phyloP scores from a whole-genome alignment of 192 early-diverging fungal species.

The Backusella liffmaniae region DNA sequence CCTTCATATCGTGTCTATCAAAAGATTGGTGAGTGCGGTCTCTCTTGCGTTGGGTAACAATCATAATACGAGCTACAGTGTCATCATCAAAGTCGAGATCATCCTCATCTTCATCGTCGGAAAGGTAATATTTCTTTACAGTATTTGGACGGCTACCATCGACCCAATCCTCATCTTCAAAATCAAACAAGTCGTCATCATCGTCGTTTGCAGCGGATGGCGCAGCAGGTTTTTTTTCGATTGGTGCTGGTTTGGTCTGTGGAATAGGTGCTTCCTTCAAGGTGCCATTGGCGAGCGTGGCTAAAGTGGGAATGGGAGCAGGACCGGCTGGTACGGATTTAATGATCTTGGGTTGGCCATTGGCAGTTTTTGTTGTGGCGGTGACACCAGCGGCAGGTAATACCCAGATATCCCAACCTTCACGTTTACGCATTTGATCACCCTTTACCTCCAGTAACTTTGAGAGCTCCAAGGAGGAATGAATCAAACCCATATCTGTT shows the following conservation, averaged over 20 bases:
- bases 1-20: conserved; percentile 75
- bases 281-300: background rate
- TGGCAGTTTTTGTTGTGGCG: background rate
- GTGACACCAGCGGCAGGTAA: conserved; percentile 26
- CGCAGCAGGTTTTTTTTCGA: conserved; percentile 1
- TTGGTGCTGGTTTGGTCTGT: background rate
- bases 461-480: conserved; percentile 51
- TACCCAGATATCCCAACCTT: conserved; percentile 88
- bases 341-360: background rate
- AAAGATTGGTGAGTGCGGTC: conserved; percentile 76
- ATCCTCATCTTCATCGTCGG: conserved; percentile 53
- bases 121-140: conserved; percentile 46
- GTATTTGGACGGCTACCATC: conserved; percentile 46
- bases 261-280: background rate
- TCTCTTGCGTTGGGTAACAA: conserved; percentile 82
- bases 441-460: conserved; percentile 32
- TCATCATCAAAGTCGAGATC: conserved; percentile 91
- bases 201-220: conserved; percentile 14
- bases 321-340: conserved; percentile 17
- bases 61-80: conserved; percentile 80
- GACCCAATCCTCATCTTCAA: conserved; percentile 80
- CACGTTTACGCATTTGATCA: conserved; percentile 61
- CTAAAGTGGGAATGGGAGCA: background rate
- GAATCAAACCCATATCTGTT: conserved; percentile 62
- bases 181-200: conserved; percentile 76